phyloP scores from a whole-genome alignment of 1,139 yeast genomes.

The Kodamaea sp. region DNA sequence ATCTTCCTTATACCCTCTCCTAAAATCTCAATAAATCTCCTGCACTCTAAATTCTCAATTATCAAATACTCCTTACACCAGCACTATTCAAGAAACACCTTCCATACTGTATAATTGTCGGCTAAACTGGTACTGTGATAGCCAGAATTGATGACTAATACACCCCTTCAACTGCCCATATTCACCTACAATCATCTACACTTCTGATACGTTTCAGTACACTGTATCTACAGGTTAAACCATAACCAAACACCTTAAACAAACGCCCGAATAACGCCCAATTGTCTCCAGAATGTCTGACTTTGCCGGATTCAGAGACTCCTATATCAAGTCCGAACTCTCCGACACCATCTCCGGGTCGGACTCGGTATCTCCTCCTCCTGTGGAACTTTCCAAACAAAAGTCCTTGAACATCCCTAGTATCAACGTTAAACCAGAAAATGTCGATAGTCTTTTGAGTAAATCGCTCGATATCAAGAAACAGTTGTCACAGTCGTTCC shows the following conservation, averaged over 20 bases:
- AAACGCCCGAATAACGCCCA: not conserved
- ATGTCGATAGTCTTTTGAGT: slow-evolving; percentile 30
- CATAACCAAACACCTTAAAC: not conserved
- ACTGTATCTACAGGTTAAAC: not conserved
- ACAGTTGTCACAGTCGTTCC: slow-evolving; percentile 45
- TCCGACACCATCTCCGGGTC: slow-evolving; percentile 21
- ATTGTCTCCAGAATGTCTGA: slow-evolving; percentile 19
- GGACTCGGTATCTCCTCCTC: slow-evolving; percentile 19
- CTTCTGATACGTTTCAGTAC: no score
- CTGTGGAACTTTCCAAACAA: slow-evolving; percentile 17
- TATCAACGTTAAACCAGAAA: slow-evolving; percentile 31
- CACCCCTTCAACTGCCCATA: no score
- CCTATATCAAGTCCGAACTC: slow-evolving; percentile 19
- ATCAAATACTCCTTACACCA: no score
- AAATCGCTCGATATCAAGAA: slow-evolving; percentile 40
- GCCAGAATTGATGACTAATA: no score
- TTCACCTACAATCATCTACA: no score
- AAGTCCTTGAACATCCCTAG: slow-evolving; percentile 27
- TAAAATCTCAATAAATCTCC: no score
- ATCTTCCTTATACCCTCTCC: no score
- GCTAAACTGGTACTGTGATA: no score
- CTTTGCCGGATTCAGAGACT: slow-evolving; percentile 25
- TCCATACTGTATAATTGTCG: no score
- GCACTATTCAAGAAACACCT: no score
- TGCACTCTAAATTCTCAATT: no score